A percentile compares a stretch with the other conserved stretches of the same genome.
Evolutionary conservation across 495 filamentous ascomycete genomes (phyloP).

Genomic region (Baudoinia panamericana): DNA sequence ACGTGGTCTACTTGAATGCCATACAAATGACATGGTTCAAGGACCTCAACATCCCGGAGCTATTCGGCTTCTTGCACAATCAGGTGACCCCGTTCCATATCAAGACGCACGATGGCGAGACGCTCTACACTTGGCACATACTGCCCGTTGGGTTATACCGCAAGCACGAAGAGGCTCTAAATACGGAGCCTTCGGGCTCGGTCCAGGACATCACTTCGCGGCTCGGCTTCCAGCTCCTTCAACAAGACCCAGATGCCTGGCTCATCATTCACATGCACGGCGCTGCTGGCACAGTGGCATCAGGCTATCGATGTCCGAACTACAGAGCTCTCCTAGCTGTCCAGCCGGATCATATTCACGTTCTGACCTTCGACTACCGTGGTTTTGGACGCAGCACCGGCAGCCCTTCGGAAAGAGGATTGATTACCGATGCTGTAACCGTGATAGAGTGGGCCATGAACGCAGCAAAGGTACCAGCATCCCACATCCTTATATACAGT

Average conservation of each 20-base stretch:
- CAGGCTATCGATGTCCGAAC: constrained; percentile 45
- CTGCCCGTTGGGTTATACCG: constrained; percentile 52
- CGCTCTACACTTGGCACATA: constrained; percentile 60
- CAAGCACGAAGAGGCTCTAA: constrained; percentile 40
- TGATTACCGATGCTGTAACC: constrained; percentile 39
- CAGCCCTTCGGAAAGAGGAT: constrained; percentile 21
- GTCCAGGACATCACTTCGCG: constrained; percentile 42
- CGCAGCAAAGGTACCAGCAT: constrained; percentile 18
- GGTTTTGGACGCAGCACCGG: constrained; percentile 26
- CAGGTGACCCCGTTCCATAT: constrained; percentile 58
- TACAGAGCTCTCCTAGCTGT: constrained; percentile 51
- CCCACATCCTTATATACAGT: constrained; percentile 24
- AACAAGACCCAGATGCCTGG: constrained; percentile 45
- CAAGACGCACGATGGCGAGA: constrained; percentile 41
- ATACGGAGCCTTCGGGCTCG: constrained; percentile 33
- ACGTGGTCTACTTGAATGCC: constrained; percentile 37
- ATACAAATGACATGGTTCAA: constrained; percentile 39
- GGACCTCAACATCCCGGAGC: constrained; percentile 36
- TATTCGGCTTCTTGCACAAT: constrained; percentile 42
- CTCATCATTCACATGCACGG: constrained; percentile 44
- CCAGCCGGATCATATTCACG: constrained; percentile 42
- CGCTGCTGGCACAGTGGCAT: constrained; percentile 53
- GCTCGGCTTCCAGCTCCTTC: constrained; percentile 45
- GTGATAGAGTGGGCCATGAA: constrained; percentile 45
- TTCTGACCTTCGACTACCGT: constrained; percentile 39